Base-by-base conservation (phyloP, 305 asterid species). In the Ilex paraguariensis region DNA sequence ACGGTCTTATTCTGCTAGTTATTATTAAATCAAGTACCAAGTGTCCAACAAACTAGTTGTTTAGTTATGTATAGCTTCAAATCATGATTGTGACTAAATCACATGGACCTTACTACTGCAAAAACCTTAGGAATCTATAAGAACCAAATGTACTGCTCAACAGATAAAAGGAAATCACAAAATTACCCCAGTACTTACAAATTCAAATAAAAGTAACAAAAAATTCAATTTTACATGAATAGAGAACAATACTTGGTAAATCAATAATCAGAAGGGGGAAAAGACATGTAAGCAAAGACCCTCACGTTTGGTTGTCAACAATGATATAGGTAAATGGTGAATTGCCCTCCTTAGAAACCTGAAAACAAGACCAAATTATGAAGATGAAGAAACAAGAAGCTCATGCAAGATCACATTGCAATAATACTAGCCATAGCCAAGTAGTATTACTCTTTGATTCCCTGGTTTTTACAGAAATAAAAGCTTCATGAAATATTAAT, bases 261-360 rank as follows among this genome's bases (percentile, higher is more conserved):
- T n/a, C 14, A 30, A 56, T 56, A 3, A 56, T 13, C 39, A 32
- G 6, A 28, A 4, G 13, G 17, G 6, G 15, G 3, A 31, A 31
- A 32, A 56, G 42, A 12, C 5, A 56, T 56, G 10, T 4, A 62
- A 54, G 73, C 36, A 40, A 51, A 73, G 66, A 66, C 66, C 71
- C 98, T 84, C 75, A 93, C 99, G 92, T 93, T 76, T 93, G 75
- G 7, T 73, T 90, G 82, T 93, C 97, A 55, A 93, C 97, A 67
- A 93, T 93, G 74, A 93, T 48, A 77, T 93, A 93, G 73, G 95
- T 87, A 81, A 93, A 93, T 6, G 99, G 95, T 67, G 99, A 90
- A 82, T 87, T 93, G 63, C 99, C 99, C 54, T 95, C 95, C 64
- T 93, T 66, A n/a, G 97, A 83, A 54, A 93, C 96, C 99, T 93